Conservation (phyloP, 345 rosid genomes). For the Pseudoturritis turrita region DNA sequence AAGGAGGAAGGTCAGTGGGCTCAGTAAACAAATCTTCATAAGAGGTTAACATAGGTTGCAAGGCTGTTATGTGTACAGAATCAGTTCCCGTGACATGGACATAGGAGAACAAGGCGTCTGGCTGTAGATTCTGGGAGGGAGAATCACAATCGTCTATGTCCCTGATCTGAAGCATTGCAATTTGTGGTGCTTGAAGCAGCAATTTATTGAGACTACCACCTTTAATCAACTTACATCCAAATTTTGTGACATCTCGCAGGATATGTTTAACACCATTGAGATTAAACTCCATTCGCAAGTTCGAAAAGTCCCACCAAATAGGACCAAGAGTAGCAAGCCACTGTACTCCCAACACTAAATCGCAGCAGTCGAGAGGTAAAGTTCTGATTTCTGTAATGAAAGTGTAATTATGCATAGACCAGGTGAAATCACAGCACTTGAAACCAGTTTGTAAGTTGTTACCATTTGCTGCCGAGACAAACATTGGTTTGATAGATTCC, state of each 20-base stretch:
- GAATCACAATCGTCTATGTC: no score
- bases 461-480: background rate
- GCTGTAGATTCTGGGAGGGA: no score
- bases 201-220: background rate
- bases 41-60: no score
- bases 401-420: background rate
- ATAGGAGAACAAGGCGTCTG: background rate
- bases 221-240: background rate
- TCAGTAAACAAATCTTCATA: background rate
- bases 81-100: no score
- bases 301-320: background rate
- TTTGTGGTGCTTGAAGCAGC: background rate
- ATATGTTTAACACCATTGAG: background rate
- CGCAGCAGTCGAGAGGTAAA: background rate
- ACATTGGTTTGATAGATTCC: background rate
- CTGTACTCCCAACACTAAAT: background rate
- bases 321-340: background rate
- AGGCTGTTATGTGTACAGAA: no score
- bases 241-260: background rate
- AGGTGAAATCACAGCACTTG: background rate
- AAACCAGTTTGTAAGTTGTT: background rate
- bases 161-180: background rate
- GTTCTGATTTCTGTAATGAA: background rate
- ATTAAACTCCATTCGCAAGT: background rate
- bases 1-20: background rate